These are phyloP conservation scores for Suillus americanus DNA, from an alignment of 768 basidiomycete species.

Conservation along the genomic window DNA sequence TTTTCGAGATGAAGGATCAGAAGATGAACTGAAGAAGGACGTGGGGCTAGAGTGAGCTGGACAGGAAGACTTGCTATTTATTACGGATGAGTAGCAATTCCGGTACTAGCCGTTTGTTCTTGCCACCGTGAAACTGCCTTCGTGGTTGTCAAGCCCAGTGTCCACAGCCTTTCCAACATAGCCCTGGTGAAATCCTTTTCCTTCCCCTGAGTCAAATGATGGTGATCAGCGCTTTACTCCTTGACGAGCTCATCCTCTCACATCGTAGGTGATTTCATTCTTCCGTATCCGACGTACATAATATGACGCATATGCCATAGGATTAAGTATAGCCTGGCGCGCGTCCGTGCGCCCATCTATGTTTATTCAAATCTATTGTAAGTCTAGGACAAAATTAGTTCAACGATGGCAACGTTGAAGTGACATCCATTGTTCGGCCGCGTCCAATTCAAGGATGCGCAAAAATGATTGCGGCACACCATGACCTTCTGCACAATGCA, in stretches of 20 bases:
- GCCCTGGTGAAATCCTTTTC: neutral
- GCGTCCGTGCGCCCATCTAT: neutral
- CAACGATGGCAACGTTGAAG: neutral
- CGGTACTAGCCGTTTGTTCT: neutral
- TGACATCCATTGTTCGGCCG: neutral
- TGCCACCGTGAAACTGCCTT: constrained; percentile 3
- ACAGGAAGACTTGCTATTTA: constrained; percentile 4
- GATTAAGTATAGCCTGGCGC: neutral
- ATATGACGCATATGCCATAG: neutral
- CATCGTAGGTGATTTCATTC: neutral
- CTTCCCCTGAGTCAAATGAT: neutral
- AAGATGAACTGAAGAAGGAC: constrained; percentile 2
- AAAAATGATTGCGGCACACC: too few relatives aligned
- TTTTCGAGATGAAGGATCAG: neutral
- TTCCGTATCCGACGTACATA: neutral
- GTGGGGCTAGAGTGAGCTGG: neutral
- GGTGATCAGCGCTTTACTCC: neutral
- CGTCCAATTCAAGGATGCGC: neutral
- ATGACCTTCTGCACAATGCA: too few relatives aligned
- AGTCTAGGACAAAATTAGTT: neutral
- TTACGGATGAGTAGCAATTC: constrained; percentile 1
- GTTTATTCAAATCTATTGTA: neutral
- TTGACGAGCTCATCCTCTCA: neutral
- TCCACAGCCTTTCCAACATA: constrained; percentile 4
- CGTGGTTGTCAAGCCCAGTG: neutral